Conservation (phyloP, 805 yeast genomes). For the Ogataea chonburiensis region DNA sequence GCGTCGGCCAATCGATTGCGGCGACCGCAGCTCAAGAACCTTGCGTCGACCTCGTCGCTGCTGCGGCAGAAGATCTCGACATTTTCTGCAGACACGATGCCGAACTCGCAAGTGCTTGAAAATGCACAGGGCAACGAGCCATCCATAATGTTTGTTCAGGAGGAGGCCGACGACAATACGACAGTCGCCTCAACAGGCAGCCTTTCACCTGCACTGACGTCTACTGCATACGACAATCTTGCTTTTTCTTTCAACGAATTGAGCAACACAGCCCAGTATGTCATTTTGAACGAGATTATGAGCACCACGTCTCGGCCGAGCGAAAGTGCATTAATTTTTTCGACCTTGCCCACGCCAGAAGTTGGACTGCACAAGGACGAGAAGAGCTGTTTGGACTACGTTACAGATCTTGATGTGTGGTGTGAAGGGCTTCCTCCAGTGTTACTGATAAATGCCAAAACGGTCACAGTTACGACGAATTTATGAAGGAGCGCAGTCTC, state of each 20-base stretch:
- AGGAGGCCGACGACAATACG: constrained; percentile 27
- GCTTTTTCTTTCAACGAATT: constrained; percentile 67
- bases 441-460: constrained; percentile 81
- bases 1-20: constrained; percentile 20
- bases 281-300: constrained; percentile 87
- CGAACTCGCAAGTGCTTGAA: constrained; percentile 63
- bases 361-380: constrained; percentile 76
- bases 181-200: constrained; percentile 1
- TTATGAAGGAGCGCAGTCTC: constrained; percentile 45
- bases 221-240: constrained; percentile 24
- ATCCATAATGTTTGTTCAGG: constrained; percentile 58
- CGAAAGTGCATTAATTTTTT: constrained; percentile 71
- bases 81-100: constrained; percentile 67
- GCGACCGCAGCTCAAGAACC: constrained; percentile 23
- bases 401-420: constrained; percentile 77
- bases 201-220: constrained; percentile 6
- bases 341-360: constrained; percentile 88
- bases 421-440: constrained; percentile 80
- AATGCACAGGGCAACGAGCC: constrained; percentile 70
- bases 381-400: constrained; percentile 69
- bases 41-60: constrained; percentile 23
- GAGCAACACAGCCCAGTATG: constrained; percentile 90
- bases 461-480: constrained; percentile 95
- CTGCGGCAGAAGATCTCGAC: constrained; percentile 19
- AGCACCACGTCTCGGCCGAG: constrained; percentile 52